A percentile compares a stretch with the other conserved stretches of the same genome.
Evolutionary conservation across 805 yeast genomes (phyloP).

Genomic region (Candida sonorensis): DNA sequence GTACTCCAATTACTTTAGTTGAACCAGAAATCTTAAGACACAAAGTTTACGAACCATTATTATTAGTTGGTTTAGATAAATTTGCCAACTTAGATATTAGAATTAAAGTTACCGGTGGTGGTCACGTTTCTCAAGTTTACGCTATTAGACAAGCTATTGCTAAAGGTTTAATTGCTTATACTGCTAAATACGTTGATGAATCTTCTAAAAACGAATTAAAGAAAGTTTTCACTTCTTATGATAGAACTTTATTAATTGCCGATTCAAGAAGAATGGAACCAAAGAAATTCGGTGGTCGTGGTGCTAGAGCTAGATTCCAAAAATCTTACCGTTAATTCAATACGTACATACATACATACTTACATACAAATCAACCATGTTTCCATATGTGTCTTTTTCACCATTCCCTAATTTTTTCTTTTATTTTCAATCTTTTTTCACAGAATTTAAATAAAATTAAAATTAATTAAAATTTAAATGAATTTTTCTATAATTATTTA

Average conservation of each 20-base stretch:
- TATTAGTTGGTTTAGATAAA: constrained; percentile 97
- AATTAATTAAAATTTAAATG: too few relatives aligned
- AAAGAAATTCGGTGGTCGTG: constrained; percentile 99
- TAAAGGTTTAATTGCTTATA: constrained; percentile 99
- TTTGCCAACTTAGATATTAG: constrained; percentile 98
- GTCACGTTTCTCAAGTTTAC: constrained; percentile 99
- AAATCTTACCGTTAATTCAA: constrained; percentile 94
- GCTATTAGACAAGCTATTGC: constrained; percentile 99
- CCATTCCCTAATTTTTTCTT: too few relatives aligned
- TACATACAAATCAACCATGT: too few relatives aligned
- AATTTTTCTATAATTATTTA: too few relatives aligned
- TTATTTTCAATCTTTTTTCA: too few relatives aligned
- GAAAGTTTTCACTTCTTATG: constrained; percentile 96
- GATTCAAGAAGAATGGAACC: constrained; percentile 99
- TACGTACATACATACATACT: constrained; percentile 1
- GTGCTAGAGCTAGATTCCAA: constrained; percentile 99
- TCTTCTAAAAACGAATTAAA: constrained; percentile 99
- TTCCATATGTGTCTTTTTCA: too few relatives aligned
- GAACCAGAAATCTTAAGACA: constrained; percentile 98
- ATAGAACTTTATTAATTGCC: constrained; percentile 99
- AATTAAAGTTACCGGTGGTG: constrained; percentile 99
- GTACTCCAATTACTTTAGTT: constrained; percentile 98
- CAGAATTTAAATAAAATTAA: too few relatives aligned
- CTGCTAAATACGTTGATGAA: constrained; percentile 99
- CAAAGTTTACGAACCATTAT: constrained; percentile 99